A percentile compares a stretch with the other conserved stretches of the same genome.
phyloP scores from a whole-genome alignment of 176 grass and related monocot genomes.

The Oryza rufipogon region DNA sequence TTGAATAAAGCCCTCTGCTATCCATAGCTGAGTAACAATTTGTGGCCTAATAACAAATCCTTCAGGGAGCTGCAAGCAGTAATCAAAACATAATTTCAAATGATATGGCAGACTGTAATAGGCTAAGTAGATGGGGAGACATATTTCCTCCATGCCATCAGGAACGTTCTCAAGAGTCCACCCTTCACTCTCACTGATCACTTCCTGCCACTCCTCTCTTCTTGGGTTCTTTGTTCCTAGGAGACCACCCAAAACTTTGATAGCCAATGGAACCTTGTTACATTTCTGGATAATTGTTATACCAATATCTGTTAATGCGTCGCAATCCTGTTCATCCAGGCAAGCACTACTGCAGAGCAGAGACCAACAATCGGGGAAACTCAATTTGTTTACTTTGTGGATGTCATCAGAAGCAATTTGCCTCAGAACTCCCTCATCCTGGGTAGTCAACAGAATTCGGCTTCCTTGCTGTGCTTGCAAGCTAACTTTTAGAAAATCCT shows the following conservation, averaged over 20 bases:
- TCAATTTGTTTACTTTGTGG: conserved; percentile 29
- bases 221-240: conserved; percentile 34
- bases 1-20: neutral
- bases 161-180: conserved; percentile 13
- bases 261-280: conserved; percentile 29
- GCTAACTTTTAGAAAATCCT: conserved; percentile 2
- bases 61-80: conserved; percentile 48
- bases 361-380: conserved; percentile 25
- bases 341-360: conserved; percentile 24
- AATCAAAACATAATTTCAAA: conserved; percentile 50
- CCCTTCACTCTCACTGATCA: conserved; percentile 16
- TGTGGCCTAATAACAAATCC: neutral
- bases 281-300: conserved; percentile 39
- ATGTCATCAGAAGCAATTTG: neutral
- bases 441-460: conserved; percentile 41
- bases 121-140: conserved; percentile 38
- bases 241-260: conserved; percentile 37
- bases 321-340: neutral
- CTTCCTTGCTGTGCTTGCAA: conserved; percentile 29
- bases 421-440: neutral
- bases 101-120: conserved; percentile 42
- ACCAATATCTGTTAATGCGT: conserved; percentile 23
- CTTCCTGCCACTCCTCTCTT: conserved; percentile 27
- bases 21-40: conserved; percentile 42
- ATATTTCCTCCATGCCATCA: conserved; percentile 31